A percentile compares a stretch with the other conserved stretches of the same genome.
Conservation (phyloP, 768 basidiomycete species). For the Lentinula edodes region DNA sequence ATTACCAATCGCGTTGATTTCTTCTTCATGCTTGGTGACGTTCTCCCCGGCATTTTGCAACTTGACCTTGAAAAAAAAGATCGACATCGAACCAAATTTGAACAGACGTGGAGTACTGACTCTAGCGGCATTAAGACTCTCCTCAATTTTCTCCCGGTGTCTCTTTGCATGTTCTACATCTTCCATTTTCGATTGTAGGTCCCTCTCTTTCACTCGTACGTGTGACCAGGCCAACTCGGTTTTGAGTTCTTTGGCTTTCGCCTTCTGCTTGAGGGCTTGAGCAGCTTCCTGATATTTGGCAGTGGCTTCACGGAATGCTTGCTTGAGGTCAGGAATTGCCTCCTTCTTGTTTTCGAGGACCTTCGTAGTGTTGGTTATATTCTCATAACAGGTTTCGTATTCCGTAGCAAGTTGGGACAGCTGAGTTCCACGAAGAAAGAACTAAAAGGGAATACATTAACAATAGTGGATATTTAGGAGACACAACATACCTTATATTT, state of each 20-base stretch:
- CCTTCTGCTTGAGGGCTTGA: slow-evolving; percentile 66
- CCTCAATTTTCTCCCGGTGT: slow-evolving; percentile 34
- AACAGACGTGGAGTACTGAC: slow-evolving; percentile 17
- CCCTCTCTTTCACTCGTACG: slow-evolving; percentile 62
- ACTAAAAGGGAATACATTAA: slow-evolving; percentile 39
- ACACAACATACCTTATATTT: slow-evolving; percentile 73
- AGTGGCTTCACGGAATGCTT: slow-evolving; percentile 49
- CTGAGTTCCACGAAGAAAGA: slow-evolving; percentile 93
- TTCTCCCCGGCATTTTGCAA: slow-evolving; percentile 26
- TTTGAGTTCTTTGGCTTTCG: slow-evolving; percentile 65
- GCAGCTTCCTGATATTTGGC: slow-evolving; percentile 65
- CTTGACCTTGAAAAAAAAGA: slow-evolving; percentile 19
- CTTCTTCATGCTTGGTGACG: slow-evolving; percentile 32
- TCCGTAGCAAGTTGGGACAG: slow-evolving; percentile 83
- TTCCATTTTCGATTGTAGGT: slow-evolving; percentile 35
- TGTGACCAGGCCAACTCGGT: slow-evolving; percentile 87
- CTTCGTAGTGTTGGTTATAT: slow-evolving; percentile 64
- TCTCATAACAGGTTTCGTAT: slow-evolving; percentile 71
- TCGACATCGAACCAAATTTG: neutral
- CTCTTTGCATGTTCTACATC: slow-evolving; percentile 33
- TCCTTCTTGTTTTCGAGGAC: slow-evolving; percentile 68
- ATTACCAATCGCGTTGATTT: slow-evolving; percentile 37
- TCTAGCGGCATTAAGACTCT: slow-evolving; percentile 31
- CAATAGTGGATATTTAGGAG: neutral
- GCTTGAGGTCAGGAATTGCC: slow-evolving; percentile 70